Conservation (phyloP, 352 stramenopile species). For the Pythium phragmiticola region DNA sequence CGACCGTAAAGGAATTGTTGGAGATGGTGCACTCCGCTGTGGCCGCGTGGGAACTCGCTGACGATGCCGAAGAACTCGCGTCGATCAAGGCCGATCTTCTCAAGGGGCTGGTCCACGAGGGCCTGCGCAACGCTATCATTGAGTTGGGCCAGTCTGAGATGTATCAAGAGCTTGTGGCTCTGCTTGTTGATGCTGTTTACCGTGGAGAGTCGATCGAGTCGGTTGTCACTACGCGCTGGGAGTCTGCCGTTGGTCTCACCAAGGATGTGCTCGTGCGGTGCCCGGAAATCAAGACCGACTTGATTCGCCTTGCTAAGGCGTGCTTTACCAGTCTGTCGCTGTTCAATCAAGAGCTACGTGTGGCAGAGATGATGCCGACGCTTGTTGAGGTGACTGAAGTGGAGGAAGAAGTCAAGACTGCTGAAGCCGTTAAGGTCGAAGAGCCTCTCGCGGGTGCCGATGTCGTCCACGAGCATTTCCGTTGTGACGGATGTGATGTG, state of each 20-base stretch:
- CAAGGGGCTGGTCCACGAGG: conserved; percentile 33
- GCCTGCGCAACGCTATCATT: conserved; percentile 34
- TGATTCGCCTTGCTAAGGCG: conserved; percentile 47
- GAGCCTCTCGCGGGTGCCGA: conserved; percentile 14
- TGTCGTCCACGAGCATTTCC: conserved; percentile 29
- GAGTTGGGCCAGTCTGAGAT: conserved; percentile 34
- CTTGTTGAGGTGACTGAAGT: conserved; percentile 16
- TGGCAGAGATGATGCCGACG: conserved; percentile 25
- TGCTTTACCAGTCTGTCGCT: conserved; percentile 33
- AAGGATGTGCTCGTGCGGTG: conserved; percentile 41
- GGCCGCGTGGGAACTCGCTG: conserved; percentile 43
- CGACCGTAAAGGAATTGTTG: conserved; percentile 39
- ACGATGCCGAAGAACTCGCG: conserved; percentile 36
- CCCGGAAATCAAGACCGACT: conserved; percentile 40
- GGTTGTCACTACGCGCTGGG: conserved; percentile 30
- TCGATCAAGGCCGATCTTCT: conserved; percentile 50
- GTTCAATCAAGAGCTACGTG: conserved; percentile 38
- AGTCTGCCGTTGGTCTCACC: conserved; percentile 39
- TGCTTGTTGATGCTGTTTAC: conserved; percentile 36
- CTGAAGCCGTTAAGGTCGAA: conserved; percentile 4
- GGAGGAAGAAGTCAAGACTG: conserved; percentile 8
- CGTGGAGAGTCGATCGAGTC: conserved; percentile 35
- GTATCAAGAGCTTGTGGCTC: conserved; percentile 33
- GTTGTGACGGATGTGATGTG: conserved; percentile 40
- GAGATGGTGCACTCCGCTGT: conserved; percentile 41